These are phyloP conservation scores for Austroboletus novae-zelandiae DNA, from an alignment of 1,284 basidiomycete species.

Conservation along the genomic window DNA sequence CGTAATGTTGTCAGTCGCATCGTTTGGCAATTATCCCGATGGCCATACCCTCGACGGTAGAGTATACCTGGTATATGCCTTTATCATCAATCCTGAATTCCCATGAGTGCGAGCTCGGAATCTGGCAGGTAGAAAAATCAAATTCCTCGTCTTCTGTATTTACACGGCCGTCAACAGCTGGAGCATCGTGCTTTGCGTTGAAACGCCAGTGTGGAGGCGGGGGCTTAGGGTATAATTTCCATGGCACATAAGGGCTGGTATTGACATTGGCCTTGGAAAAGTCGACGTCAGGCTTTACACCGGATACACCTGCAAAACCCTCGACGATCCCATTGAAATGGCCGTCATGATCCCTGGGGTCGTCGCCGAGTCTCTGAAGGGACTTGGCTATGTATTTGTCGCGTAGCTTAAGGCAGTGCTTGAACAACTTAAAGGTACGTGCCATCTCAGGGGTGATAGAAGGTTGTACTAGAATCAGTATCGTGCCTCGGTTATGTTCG, in stretches of 20 bases:
- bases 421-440: conserved; percentile 60
- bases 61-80: conserved; percentile 86
- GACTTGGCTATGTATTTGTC: conserved; percentile 91
- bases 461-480: conserved; percentile 31
- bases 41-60: conserved; percentile 38
- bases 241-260: conserved; percentile 48
- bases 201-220: conserved; percentile 95
- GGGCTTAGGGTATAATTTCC: conserved; percentile 88
- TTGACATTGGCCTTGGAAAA: conserved; percentile 31
- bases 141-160: conserved; percentile 55
- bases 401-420: conserved; percentile 80
- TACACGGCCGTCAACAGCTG: conserved; percentile 42
- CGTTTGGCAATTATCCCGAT: neutral
- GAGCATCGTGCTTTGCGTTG: conserved; percentile 53
- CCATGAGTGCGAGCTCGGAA: conserved; percentile 64
- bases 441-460: conserved; percentile 52
- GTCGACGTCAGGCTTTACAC: conserved; percentile 62
- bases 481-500: conserved; percentile 11
- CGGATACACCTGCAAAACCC: conserved; percentile 60
- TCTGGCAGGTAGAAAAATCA: conserved; percentile 62
- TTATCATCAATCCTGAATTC: conserved; percentile 77
- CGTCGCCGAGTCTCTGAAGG: conserved; percentile 85
- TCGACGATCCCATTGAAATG: conserved; percentile 61
- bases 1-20: neutral
- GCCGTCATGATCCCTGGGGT: conserved; percentile 87